phyloP scores from a whole-genome alignment of 768 basidiomycete species.

The Pleurotus salmoneostramineus region DNA sequence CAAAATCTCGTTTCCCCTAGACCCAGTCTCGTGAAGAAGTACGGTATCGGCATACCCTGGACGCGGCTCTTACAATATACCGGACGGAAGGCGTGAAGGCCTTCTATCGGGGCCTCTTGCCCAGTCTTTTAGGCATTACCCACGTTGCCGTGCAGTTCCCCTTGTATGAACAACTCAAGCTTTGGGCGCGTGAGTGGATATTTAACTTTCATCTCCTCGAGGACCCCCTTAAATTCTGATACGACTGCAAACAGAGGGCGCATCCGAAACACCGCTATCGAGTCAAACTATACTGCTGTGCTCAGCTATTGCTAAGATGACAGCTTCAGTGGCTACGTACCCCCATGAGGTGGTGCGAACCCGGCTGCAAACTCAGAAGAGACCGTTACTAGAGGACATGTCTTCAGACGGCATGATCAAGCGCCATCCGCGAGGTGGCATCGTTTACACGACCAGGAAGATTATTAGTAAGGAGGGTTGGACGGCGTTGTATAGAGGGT shows the following conservation, averaged over 20 bases:
- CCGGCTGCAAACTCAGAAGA: slow-evolving; percentile 84
- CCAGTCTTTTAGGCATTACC: slow-evolving; percentile 87
- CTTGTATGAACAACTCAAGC: slow-evolving; percentile 89
- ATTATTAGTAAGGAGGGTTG: slow-evolving; percentile 84
- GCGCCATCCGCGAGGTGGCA: slow-evolving; percentile 53
- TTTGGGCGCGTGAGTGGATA: slow-evolving; percentile 69
- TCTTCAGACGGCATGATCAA: slow-evolving; percentile 63
- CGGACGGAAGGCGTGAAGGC: slow-evolving; percentile 80
- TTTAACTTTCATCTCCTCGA: slow-evolving; percentile 2
- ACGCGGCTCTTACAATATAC: slow-evolving; percentile 89
- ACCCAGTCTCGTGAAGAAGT: slow-evolving; percentile 79
- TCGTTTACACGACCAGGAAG: slow-evolving; percentile 67
- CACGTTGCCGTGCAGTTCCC: slow-evolving; percentile 99
- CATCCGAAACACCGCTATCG: slow-evolving; percentile 46
- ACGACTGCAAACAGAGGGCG: slow-evolving; percentile 29
- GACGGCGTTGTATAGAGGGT: slow-evolving; percentile 86
- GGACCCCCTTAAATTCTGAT: not conserved
- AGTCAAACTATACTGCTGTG: slow-evolving; percentile 76
- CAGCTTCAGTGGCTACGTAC: slow-evolving; percentile 92
- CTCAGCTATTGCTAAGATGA: slow-evolving; percentile 94
- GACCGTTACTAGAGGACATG: slow-evolving; percentile 55
- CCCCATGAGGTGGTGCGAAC: slow-evolving; percentile 99
- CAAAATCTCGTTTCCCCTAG: slow-evolving; percentile 33
- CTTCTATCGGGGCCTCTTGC: slow-evolving; percentile 92
- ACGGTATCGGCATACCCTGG: slow-evolving; percentile 84